Conservation (phyloP, 2,329 filamentous ascomycete species). For the Elsinoe australis region DNA sequence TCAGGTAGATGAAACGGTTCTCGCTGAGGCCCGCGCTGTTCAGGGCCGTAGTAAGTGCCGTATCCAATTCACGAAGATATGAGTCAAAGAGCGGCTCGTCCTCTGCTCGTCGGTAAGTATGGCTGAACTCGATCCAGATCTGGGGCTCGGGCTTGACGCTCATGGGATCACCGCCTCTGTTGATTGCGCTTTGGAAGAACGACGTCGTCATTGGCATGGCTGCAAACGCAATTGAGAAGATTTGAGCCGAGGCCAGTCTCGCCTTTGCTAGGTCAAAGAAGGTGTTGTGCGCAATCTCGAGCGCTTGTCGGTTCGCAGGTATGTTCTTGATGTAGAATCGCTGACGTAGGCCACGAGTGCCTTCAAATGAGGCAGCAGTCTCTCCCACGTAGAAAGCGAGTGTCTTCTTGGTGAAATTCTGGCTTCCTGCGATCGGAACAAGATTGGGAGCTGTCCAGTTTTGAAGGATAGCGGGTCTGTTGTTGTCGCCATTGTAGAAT, state of each 20-base stretch:
- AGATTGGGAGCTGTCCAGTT: constrained; percentile 6
- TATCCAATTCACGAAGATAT: constrained; percentile 31
- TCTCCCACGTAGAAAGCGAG: constrained; percentile 8
- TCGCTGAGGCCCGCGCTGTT: constrained; percentile 26
- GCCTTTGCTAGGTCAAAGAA: constrained; percentile 1
- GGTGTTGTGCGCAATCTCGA: constrained; percentile 4
- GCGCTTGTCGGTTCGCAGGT: constrained; percentile 1
- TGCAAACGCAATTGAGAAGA: constrained; percentile 5
- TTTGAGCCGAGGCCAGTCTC: not conserved
- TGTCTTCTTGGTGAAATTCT: constrained; percentile 9
- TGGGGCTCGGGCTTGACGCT: constrained; percentile 6
- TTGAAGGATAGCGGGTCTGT: not conserved
- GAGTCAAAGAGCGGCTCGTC: constrained; percentile 33
- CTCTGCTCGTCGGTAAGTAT: not conserved
- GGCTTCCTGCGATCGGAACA: not conserved
- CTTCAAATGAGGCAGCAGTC: not conserved
- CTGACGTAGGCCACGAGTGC: not conserved
- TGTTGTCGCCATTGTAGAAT: constrained; percentile 9
- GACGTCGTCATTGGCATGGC: constrained; percentile 3
- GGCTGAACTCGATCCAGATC: constrained; percentile 15
- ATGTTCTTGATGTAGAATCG: constrained; percentile 10
- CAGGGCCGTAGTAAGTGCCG: constrained; percentile 25
- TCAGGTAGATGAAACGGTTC: constrained; percentile 24
- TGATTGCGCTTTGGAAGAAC: constrained; percentile 2
- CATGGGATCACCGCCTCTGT: constrained; percentile 5